These are phyloP conservation scores for Sporothrix sp. DNA, from an alignment of 2,329 filamentous ascomycete genomes.

Conservation along the genomic window DNA sequence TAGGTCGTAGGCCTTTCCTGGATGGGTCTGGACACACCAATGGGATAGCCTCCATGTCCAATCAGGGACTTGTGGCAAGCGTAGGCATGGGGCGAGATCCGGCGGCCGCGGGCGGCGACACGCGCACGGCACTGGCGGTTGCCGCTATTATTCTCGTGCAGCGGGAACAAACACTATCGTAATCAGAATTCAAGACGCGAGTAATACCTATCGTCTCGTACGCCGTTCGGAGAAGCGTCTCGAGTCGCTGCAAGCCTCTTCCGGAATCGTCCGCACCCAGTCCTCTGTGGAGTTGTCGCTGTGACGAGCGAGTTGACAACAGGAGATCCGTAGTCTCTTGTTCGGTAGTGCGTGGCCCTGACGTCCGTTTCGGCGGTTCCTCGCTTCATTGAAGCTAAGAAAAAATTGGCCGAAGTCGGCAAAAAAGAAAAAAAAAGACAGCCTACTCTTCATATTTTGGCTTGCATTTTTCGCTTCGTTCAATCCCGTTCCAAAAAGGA, in stretches of 20 bases:
- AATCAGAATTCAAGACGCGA: too few species aligned
- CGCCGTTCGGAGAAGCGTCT: too few species aligned
- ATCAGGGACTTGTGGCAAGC: too few species aligned
- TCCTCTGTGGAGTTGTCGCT: too few species aligned
- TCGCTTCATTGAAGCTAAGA: not conserved
- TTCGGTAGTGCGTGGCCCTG: not conserved
- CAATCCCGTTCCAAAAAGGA: not conserved
- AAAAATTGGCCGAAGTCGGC: constrained; percentile 9
- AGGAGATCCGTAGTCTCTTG: not conserved
- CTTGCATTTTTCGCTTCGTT: not conserved
- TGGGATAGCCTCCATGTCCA: not conserved
- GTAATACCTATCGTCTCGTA: too few species aligned
- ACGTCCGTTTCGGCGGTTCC: not conserved
- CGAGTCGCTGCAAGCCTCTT: not conserved
- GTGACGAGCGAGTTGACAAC: not conserved
- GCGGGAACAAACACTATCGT: too few species aligned
- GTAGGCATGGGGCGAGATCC: not conserved
- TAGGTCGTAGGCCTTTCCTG: too few species aligned
- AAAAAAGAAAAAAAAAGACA: not conserved
- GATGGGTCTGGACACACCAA: too few species aligned
- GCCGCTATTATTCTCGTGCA: too few species aligned
- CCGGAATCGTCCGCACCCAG: constrained; percentile 3
- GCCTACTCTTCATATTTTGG: not conserved
- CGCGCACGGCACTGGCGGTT: too few species aligned
- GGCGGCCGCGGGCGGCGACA: constrained; percentile 2